A percentile compares a stretch with the other conserved stretches of the same genome.
Conservation (phyloP, 1,284 basidiomycete species). For the Sporisorium graminicola region DNA sequence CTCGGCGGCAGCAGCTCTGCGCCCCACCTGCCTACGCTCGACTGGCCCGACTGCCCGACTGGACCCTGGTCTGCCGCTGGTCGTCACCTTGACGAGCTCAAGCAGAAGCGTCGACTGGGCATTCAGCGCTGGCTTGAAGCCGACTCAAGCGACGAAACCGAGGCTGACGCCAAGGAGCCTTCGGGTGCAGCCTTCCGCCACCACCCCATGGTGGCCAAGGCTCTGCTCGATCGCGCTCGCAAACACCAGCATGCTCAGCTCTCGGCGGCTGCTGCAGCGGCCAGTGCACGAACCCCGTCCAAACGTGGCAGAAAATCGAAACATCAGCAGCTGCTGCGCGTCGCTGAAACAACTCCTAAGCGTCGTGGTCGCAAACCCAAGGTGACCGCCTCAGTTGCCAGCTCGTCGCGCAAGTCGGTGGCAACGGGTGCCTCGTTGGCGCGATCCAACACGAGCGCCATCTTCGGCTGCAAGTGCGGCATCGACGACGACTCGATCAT, state of each 20-base stretch:
- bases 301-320: conserved; percentile 40
- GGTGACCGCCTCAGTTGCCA: conserved; percentile 25
- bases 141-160: conserved; percentile 44
- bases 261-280: conserved; percentile 23
- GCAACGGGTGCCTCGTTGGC: conserved; percentile 45
- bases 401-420: conserved; percentile 46
- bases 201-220: conserved; percentile 66
- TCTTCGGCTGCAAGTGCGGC: conserved; percentile 58
- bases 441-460: conserved; percentile 38
- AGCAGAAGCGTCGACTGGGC: conserved; percentile 38
- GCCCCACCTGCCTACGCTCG: conserved; percentile 43
- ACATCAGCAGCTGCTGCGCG: conserved; percentile 23
- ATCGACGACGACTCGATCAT: conserved; percentile 50
- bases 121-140: conserved; percentile 52
- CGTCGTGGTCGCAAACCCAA: conserved; percentile 45
- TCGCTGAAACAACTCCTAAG: conserved; percentile 29
- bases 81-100: conserved; percentile 44
- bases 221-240: conserved; percentile 55
- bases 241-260: conserved; percentile 38
- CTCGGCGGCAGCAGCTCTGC: conserved; percentile 32
- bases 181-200: conserved; percentile 37
- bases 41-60: conserved; percentile 51
- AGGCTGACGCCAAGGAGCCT: conserved; percentile 12
- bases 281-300: conserved; percentile 18
- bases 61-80: conserved; percentile 53